phyloP scores from a whole-genome alignment of 768 basidiomycete genomes.

The Serendipita sp. region DNA sequence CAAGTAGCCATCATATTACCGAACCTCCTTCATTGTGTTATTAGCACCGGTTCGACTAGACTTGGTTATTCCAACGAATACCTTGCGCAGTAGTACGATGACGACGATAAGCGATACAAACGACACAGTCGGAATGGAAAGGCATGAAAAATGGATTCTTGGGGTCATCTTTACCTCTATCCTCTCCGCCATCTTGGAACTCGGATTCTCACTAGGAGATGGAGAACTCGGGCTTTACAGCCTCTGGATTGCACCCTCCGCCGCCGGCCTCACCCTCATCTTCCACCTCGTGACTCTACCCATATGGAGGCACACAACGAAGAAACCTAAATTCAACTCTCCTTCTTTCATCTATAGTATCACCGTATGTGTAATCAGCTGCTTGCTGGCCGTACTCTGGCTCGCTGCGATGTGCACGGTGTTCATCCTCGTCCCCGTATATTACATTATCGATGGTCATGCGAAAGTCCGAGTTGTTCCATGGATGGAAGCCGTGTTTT shows the following conservation, averaged over 20 bases:
- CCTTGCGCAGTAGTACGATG: too few relatives aligned
- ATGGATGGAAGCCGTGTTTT: background rate
- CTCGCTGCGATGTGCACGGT: background rate
- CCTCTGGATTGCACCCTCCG: background rate
- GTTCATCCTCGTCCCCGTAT: background rate
- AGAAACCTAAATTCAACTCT: background rate
- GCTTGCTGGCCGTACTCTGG: background rate
- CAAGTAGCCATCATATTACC: too few relatives aligned
- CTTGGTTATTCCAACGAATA: too few relatives aligned
- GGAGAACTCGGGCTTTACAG: background rate
- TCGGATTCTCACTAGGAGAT: background rate
- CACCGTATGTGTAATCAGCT: background rate
- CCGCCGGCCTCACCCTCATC: background rate
- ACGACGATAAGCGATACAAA: too few relatives aligned
- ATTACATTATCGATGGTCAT: background rate
- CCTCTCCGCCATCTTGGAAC: background rate
- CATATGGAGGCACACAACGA: background rate
- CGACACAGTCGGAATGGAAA: too few relatives aligned
- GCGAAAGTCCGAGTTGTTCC: background rate
- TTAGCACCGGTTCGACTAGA: too few relatives aligned
- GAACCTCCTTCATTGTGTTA: too few relatives aligned
- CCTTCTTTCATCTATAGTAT: background rate
- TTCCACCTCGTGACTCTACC: background rate
- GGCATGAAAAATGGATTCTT: too few relatives aligned
- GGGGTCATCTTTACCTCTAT: background rate